Base-by-base conservation (phyloP, 441 rosid genomes). In the Brassica hybrid region DNA sequence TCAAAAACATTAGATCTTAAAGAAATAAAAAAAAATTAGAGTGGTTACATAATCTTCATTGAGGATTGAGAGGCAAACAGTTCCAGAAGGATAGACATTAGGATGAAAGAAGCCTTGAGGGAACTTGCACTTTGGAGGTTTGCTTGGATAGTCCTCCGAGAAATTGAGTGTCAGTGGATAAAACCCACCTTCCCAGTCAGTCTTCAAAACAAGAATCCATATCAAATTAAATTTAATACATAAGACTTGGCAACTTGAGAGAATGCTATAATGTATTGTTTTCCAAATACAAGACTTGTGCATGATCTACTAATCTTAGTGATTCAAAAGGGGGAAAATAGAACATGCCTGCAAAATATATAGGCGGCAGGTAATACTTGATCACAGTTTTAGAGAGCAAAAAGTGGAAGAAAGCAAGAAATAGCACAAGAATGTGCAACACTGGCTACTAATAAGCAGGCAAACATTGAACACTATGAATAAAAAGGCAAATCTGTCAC, bases 111-210 rank as follows among this genome's bases (percentile, higher is more conserved):
- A 69, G 17, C 72, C 72, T 10, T 11, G 45, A 27, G 72, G 72
- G 11, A 69, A 69, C 62, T 69, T 69, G 72, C 72, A 69, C 72
- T 69, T 69, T 52, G 72, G 72, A 69, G 72, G 73, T 69, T 69
- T 69, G 73, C 73, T 69, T 54, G 73, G 73, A 5, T 69, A 54
- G 5, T 69, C 73, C 4, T 69, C 73, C 30, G 73, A 52, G 23
- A 54, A 69, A 30, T 69, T 25, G 12, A 69, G 73, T 0, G 72
- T 30, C 72, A 69, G 62, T 1, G 72, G 72, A 69, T 52, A 69
- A 17, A 69, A 69, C 2, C 72, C 72, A 30, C 72, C 72, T 69
- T 69, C 72, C 72, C 72, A 69, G 17, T 69, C 72, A 30, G 73
- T 69, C 73, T 54, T 12, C 63, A 68, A 11, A 66, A 23, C 41